A percentile compares a stretch with the other conserved stretches of the same genome.
Evolutionary conservation across 148 eudicot species (phyloP).

Genomic region (Camellia japonica): DNA sequence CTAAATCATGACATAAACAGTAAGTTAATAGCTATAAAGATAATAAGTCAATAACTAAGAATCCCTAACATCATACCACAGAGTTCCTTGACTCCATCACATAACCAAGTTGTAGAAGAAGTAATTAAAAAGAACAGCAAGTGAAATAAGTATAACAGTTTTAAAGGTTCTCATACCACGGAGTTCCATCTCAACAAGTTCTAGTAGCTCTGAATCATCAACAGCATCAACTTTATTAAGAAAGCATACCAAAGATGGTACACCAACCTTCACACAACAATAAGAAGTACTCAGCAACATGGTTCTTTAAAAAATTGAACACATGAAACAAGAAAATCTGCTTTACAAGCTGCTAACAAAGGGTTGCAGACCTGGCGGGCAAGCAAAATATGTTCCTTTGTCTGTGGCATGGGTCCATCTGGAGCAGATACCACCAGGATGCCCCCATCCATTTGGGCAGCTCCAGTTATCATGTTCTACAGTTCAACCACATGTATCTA

Average conservation of each 20-base stretch:
- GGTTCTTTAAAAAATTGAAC: background rate
- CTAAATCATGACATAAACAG: too few relatives aligned
- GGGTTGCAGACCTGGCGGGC: constrained; percentile 60
- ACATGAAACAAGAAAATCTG: background rate
- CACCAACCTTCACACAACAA: constrained; percentile 62
- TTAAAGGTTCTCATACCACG: constrained; percentile 37
- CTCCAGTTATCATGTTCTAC: constrained; percentile 94
- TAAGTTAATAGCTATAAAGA: background rate
- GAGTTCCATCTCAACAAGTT: constrained; percentile 93
- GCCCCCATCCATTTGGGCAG: constrained; percentile 97
- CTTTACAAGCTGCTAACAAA: constrained; percentile 17
- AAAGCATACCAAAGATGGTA: constrained; percentile 86
- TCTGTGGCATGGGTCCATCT: constrained; percentile 96
- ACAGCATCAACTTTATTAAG: constrained; percentile 86
- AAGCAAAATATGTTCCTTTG: constrained; percentile 86
- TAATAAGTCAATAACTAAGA: background rate
- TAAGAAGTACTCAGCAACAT: background rate
- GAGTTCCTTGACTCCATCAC: background rate
- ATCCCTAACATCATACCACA: constrained; percentile 16
- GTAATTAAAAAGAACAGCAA: background rate
- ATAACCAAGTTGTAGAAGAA: background rate
- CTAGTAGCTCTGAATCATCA: constrained; percentile 86
- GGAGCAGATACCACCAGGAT: constrained; percentile 92
- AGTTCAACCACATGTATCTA: constrained; percentile 8
- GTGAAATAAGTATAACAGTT: background rate